Percentiles rank a stretch among this genome's conserved stretches.
These are phyloP conservation scores for Inonotus obliquus DNA, from an alignment of 1,284 basidiomycete genomes.

Conservation along the genomic window DNA sequence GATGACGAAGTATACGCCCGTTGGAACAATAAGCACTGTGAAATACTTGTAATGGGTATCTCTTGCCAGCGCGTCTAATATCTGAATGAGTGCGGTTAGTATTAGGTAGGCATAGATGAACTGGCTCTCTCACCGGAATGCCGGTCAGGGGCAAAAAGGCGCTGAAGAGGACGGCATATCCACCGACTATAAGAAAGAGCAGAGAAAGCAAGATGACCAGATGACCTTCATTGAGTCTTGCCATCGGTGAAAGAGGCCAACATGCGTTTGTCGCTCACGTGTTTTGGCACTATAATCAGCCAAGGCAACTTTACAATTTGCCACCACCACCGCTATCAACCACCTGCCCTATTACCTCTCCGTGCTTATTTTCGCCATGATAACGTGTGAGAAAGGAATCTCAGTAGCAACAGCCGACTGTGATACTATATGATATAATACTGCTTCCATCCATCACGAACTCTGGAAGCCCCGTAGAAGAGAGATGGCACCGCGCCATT, in stretches of 20 bases:
- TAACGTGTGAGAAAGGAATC: too few species aligned
- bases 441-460: too few species aligned
- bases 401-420: too few species aligned
- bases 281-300: too few species aligned
- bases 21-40: conserved; percentile 72
- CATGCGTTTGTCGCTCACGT: too few species aligned
- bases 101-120: not conserved
- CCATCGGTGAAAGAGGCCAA: not conserved
- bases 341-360: not conserved
- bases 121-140: conserved; percentile 39
- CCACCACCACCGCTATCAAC: too few species aligned
- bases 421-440: too few species aligned
- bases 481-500: too few species aligned
- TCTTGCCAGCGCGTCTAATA: conserved; percentile 53
- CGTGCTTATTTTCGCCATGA: not conserved
- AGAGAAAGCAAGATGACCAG: conserved; percentile 43
- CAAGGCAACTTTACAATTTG: too few species aligned
- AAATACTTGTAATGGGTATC: conserved; percentile 93
- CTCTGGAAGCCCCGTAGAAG: too few species aligned
- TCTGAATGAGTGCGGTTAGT: conserved; percentile 31
- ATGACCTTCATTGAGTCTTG: conserved; percentile 39
- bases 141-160: conserved; percentile 53
- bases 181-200: conserved; percentile 52
- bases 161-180: conserved; percentile 62
- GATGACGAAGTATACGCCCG: conserved; percentile 83